Evolutionary conservation across 371 early-diverging fungal species (phyloP).

Genomic region (Aphelidium insulamus): DNA sequence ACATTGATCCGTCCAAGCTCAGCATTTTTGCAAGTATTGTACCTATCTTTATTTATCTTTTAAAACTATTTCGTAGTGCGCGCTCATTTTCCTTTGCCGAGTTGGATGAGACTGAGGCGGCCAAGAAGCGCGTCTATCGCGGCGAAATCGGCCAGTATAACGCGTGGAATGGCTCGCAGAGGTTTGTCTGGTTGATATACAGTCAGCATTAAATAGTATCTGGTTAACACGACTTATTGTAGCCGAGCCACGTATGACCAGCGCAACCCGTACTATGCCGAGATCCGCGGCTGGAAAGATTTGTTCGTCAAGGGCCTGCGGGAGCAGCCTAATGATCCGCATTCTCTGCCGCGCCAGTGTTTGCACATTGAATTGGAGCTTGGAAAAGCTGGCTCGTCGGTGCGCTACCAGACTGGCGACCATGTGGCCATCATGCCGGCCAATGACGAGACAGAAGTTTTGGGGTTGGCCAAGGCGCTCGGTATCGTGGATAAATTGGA

Average conservation of each 20-base stretch:
- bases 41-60: not conserved
- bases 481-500: constrained; percentile 40
- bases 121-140: constrained; percentile 16
- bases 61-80: not conserved
- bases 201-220: not conserved
- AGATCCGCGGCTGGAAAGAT: constrained; percentile 26
- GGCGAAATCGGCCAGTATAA: constrained; percentile 30
- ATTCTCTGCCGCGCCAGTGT: constrained; percentile 39
- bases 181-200: not conserved
- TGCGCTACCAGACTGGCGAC: constrained; percentile 77
- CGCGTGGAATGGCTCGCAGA: constrained; percentile 5
- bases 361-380: constrained; percentile 83
- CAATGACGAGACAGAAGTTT: constrained; percentile 55
- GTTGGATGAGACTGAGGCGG: constrained; percentile 11
- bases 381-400: constrained; percentile 25
- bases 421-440: constrained; percentile 84
- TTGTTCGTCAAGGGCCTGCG: constrained; percentile 28
- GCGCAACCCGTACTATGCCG: constrained; percentile 55
- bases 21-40: not conserved
- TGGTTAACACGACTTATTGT: not conserved
- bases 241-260: constrained; percentile 28
- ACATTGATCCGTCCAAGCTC: constrained; percentile 31
- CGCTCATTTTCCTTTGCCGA: constrained; percentile 5
- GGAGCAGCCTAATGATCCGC: constrained; percentile 6
- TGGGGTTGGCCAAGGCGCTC: constrained; percentile 30